These are phyloP conservation scores for Neonectria coccinea DNA, from an alignment of 2,329 filamentous ascomycete genomes.

Conservation along the genomic window DNA sequence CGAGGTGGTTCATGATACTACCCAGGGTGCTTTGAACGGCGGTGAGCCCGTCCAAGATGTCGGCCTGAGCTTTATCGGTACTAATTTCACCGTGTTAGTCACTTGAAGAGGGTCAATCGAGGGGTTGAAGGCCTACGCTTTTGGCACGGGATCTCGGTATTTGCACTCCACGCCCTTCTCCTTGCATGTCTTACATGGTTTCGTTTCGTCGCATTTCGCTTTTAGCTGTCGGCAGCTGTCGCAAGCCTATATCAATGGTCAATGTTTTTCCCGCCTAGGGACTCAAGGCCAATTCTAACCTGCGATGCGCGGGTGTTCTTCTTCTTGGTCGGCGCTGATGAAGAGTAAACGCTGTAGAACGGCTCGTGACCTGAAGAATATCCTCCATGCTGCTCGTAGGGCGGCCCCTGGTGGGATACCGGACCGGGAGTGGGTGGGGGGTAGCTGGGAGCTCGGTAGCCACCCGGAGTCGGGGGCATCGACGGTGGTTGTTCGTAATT, in stretches of 20 bases:
- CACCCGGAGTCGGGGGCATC: conserved; percentile 59
- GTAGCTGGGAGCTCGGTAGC: conserved; percentile 57
- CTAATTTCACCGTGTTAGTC: conserved; percentile 48
- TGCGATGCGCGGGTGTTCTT: conserved; percentile 75
- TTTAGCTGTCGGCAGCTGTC: conserved; percentile 89
- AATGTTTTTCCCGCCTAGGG: conserved; percentile 12
- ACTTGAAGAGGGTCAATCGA: background rate
- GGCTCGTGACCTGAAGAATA: conserved; percentile 52
- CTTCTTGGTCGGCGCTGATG: conserved; percentile 61
- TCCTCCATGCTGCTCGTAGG: conserved; percentile 52
- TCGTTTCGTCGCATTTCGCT: conserved; percentile 90
- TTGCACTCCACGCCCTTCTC: conserved; percentile 87
- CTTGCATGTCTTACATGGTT: conserved; percentile 86
- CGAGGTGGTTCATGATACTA: conserved; percentile 53
- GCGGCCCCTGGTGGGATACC: conserved; percentile 50
- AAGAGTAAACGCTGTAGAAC: conserved; percentile 57
- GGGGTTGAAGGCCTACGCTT: conserved; percentile 73
- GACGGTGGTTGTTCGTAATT: conserved; percentile 62
- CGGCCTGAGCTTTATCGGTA: conserved; percentile 70
- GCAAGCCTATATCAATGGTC: conserved; percentile 74
- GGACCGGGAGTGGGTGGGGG: conserved; percentile 57
- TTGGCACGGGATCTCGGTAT: conserved; percentile 90
- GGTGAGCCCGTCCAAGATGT: conserved; percentile 68
- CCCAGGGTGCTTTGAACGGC: conserved; percentile 54
- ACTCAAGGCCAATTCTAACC: conserved; percentile 51